Evolutionary conservation across 495 filamentous ascomycete species (phyloP).

Genomic region (Talaromyces liani): DNA sequence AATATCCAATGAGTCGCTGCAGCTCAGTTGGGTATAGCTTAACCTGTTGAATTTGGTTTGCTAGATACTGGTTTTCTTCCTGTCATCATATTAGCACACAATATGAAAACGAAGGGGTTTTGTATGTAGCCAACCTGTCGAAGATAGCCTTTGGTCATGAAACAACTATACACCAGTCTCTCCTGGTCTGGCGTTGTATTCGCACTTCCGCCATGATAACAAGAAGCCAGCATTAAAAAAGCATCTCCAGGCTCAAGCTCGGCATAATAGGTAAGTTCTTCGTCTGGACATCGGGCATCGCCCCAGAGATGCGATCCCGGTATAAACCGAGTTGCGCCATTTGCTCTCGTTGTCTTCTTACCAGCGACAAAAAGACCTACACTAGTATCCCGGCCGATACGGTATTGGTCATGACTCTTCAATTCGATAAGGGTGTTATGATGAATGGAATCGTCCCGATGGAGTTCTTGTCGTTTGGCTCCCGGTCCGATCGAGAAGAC

Average conservation of each 20-base stretch:
- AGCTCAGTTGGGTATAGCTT: conserved; percentile 10
- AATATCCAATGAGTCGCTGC: neutral
- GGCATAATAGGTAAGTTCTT: conserved; percentile 19
- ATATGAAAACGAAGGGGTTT: neutral
- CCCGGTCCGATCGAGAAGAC: conserved; percentile 26
- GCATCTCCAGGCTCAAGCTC: conserved; percentile 25
- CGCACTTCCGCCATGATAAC: conserved; percentile 27
- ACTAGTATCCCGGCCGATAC: neutral
- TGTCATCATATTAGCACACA: conserved; percentile 9
- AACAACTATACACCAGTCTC: neutral
- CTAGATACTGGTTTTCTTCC: conserved; percentile 20
- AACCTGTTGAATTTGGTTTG: conserved; percentile 12
- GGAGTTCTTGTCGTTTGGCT: conserved; percentile 22
- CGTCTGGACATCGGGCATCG: conserved; percentile 14
- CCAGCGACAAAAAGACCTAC: conserved; percentile 12
- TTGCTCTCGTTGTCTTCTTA: conserved; percentile 27
- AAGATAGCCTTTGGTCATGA: neutral
- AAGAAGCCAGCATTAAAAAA: conserved; percentile 24
- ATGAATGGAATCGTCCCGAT: conserved; percentile 25
- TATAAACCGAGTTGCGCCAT: conserved; percentile 40
- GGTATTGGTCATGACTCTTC: neutral
- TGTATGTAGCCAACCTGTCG: neutral
- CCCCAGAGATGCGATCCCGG: conserved; percentile 35
- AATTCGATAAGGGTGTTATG: conserved; percentile 12
- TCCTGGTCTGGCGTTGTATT: conserved; percentile 13